phyloP scores from a whole-genome alignment of 2,329 filamentous ascomycete genomes.

The Aspergillus quadricinctus region DNA sequence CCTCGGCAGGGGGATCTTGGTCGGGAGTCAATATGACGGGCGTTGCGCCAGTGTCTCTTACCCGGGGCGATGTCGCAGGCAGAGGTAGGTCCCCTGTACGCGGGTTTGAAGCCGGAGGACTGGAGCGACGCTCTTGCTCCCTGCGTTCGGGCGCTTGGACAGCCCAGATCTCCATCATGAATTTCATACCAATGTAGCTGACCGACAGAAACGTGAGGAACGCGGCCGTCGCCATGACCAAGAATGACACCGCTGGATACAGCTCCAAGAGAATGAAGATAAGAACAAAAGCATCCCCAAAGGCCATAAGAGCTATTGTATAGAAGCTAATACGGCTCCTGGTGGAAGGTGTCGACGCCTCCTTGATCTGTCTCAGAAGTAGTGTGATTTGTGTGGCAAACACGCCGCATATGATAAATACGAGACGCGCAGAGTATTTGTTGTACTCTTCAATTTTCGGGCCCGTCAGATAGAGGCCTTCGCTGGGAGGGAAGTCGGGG shows the following conservation, averaged over 20 bases:
- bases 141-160: conserved; percentile 50
- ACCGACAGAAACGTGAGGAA: conserved; percentile 59
- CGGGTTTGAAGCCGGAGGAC: conserved; percentile 23
- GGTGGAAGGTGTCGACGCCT: conserved; percentile 61
- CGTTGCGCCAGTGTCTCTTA: conserved; percentile 46
- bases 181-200: conserved; percentile 60
- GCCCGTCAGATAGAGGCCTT: conserved; percentile 51
- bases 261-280: conserved; percentile 54
- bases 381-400: conserved; percentile 53
- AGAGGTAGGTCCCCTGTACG: conserved; percentile 42
- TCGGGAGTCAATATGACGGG: conserved; percentile 58
- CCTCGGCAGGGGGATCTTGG: conserved; percentile 48
- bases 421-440: conserved; percentile 48
- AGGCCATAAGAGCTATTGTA: conserved; percentile 57
- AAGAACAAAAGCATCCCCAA: conserved; percentile 58
- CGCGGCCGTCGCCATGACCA: conserved; percentile 52
- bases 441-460: conserved; percentile 55
- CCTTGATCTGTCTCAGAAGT: conserved; percentile 59
- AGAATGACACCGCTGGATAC: conserved; percentile 52
- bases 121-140: conserved; percentile 27
- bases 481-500: conserved; percentile 49
- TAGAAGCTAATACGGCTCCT: conserved; percentile 62
- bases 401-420: conserved; percentile 49
- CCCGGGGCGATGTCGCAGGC: conserved; percentile 46
- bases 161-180: conserved; percentile 64